Conservation (phyloP, 2,329 filamentous ascomycete species). For the Penicillium psychrosexuale region DNA sequence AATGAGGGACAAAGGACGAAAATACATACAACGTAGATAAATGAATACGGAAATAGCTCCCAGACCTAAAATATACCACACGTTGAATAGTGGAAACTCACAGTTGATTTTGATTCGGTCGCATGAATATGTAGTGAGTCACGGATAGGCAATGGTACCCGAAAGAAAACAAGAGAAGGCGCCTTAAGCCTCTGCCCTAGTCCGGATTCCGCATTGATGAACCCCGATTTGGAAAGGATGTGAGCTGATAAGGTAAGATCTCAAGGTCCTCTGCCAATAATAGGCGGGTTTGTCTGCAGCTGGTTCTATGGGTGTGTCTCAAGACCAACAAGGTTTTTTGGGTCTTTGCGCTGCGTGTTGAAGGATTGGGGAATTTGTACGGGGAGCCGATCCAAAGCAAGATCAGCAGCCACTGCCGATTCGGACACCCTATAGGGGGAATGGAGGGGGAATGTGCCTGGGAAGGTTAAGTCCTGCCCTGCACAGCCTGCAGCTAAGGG, state of each 20-base stretch:
- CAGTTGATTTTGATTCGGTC: neutral
- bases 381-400: conserved; percentile 16
- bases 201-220: conserved; percentile 12
- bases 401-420: conserved; percentile 22
- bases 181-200: conserved; percentile 1
- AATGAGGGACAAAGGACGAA: neutral
- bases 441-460: conserved; percentile 16
- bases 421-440: conserved; percentile 11
- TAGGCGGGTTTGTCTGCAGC: conserved; percentile 8
- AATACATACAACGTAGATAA: neutral
- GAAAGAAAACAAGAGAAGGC: neutral
- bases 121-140: conserved; percentile 1
- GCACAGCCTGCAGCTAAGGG: conserved; percentile 12
- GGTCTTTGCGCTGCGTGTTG: conserved; percentile 6
- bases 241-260: conserved; percentile 14
- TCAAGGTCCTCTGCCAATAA: conserved; percentile 14
- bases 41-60: conserved; percentile 1
- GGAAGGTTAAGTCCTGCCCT: conserved; percentile 7
- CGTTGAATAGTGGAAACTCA: neutral
- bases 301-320: conserved; percentile 11
- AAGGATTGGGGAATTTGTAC: conserved; percentile 15
- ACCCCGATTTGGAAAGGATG: conserved; percentile 5
- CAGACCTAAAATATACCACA: conserved; percentile 1
- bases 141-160: conserved; percentile 13
- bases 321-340: conserved; percentile 11